Evolutionary conservation across 176 grass and related monocot species (phyloP).

Genomic region (Melocanna baccifera): DNA sequence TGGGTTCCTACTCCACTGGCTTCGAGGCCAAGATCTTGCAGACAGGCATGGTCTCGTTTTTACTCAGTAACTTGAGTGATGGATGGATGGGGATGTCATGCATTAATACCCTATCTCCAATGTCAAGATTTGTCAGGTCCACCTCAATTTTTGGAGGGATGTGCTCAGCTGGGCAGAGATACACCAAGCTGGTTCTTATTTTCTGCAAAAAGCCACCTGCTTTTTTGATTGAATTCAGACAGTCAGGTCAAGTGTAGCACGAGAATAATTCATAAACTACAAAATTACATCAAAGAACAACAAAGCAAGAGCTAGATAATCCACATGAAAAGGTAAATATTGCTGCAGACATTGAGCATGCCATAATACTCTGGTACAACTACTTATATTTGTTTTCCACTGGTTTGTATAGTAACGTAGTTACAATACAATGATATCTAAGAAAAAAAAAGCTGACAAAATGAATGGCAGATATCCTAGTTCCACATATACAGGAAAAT

Average conservation of each 20-base stretch:
- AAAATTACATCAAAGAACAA: slow-evolving; percentile 17
- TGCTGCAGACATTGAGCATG: neutral
- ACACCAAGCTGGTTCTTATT: slow-evolving; percentile 59
- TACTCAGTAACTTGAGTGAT: slow-evolving; percentile 67
- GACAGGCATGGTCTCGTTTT: slow-evolving; percentile 57
- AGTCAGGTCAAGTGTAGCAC: slow-evolving; percentile 16
- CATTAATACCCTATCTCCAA: slow-evolving; percentile 77
- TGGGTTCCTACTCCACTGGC: slow-evolving; percentile 35
- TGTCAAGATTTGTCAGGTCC: slow-evolving; percentile 75
- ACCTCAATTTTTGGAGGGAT: slow-evolving; percentile 94
- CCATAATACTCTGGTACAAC: neutral
- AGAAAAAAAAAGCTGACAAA: neutral
- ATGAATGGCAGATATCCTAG: neutral
- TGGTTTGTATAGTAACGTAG: neutral
- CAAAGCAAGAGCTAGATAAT: neutral
- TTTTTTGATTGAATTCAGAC: slow-evolving; percentile 16
- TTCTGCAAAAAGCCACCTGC: slow-evolving; percentile 88
- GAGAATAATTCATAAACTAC: neutral
- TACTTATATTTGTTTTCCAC: neutral
- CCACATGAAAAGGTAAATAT: neutral
- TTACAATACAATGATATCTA: neutral
- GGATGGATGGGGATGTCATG: slow-evolving; percentile 59
- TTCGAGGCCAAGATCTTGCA: slow-evolving; percentile 80
- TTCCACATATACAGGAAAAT: neutral
- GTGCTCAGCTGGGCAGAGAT: slow-evolving; percentile 77